A percentile compares a stretch with the other conserved stretches of the same genome.
Conservation (phyloP, 192 early-diverging fungal genomes). For the Coemansia pectinata region DNA sequence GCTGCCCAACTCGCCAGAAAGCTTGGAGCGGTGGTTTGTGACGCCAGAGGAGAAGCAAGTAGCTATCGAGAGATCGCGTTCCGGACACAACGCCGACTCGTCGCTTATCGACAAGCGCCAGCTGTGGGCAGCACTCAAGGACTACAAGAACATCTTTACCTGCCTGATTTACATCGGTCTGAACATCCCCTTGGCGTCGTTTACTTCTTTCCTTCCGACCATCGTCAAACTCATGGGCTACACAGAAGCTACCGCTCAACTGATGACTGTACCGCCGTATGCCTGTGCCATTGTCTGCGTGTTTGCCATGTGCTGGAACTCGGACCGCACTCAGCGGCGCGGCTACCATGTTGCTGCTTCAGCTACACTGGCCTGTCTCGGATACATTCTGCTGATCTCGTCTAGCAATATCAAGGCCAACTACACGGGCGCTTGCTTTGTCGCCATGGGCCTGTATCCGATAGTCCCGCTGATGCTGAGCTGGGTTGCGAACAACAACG, state of each 20-base stretch:
- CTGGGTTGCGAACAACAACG: conserved; percentile 68
- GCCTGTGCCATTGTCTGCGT: conserved; percentile 45
- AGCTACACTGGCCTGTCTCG: conserved; percentile 33
- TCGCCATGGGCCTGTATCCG: conserved; percentile 51
- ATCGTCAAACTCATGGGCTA: conserved; percentile 72
- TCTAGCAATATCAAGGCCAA: conserved; percentile 29
- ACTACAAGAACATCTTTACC: conserved; percentile 59
- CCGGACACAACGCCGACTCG: conserved; percentile 44
- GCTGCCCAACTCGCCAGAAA: conserved; percentile 59
- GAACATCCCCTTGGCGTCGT: conserved; percentile 64
- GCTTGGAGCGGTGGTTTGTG: conserved; percentile 48
- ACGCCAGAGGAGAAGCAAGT: conserved; percentile 57
- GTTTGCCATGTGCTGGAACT: conserved; percentile 47
- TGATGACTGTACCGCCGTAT: conserved; percentile 59
- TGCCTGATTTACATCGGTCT: conserved; percentile 66
- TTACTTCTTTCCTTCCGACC: conserved; percentile 69
- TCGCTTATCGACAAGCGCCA: conserved; percentile 43
- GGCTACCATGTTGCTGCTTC: conserved; percentile 46
- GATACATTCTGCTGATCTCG: conserved; percentile 51
- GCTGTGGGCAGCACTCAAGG: conserved; percentile 49
- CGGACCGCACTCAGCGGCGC: conserved; percentile 53
- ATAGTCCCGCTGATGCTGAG: conserved; percentile 63
- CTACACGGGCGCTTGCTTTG: conserved; percentile 53
- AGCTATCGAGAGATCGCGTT: conserved; percentile 55
- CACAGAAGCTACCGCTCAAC: conserved; percentile 48